These are phyloP conservation scores for Cryptococcus sp. DNA, from an alignment of 1,284 basidiomycete species.

Conservation along the genomic window DNA sequence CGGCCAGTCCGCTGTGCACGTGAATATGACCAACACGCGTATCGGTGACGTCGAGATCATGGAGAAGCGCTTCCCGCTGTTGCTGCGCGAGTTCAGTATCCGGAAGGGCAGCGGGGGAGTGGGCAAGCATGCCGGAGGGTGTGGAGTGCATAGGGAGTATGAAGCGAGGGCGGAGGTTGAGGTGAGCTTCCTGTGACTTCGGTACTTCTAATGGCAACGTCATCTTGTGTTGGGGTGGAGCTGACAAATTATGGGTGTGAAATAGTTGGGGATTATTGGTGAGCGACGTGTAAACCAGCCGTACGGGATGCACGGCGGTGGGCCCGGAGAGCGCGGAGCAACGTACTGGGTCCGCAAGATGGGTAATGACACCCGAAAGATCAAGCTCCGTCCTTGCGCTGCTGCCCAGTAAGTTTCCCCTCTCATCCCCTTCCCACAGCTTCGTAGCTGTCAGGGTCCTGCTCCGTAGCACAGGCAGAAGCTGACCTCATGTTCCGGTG, in stretches of 20 bases:
- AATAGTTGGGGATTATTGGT: conserved; percentile 56
- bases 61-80: conserved; percentile 65
- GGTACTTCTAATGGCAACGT: too few relatives aligned
- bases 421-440: too few relatives aligned
- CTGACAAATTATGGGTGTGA: not conserved
- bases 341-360: conserved; percentile 63
- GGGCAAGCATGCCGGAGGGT: conserved; percentile 78
- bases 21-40: conserved; percentile 19
- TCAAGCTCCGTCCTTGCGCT: conserved; percentile 9
- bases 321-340: conserved; percentile 67
- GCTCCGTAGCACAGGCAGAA: too few relatives aligned
- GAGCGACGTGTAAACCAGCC: conserved; percentile 82
- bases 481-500: not conserved
- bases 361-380: not conserved
- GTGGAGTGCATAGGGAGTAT: conserved; percentile 76
- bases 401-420: conserved; percentile 2
- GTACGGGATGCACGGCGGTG: conserved; percentile 86
- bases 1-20: conserved; percentile 54
- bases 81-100: conserved; percentile 77
- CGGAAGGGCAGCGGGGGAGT: conserved; percentile 70
- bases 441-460: too few relatives aligned
- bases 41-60: conserved; percentile 42
- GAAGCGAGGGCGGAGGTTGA: conserved; percentile 12
- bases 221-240: not conserved
- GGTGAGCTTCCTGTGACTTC: not conserved